Conservation (phyloP, 257 asterid genomes). For the Euphrasia confusa region DNA sequence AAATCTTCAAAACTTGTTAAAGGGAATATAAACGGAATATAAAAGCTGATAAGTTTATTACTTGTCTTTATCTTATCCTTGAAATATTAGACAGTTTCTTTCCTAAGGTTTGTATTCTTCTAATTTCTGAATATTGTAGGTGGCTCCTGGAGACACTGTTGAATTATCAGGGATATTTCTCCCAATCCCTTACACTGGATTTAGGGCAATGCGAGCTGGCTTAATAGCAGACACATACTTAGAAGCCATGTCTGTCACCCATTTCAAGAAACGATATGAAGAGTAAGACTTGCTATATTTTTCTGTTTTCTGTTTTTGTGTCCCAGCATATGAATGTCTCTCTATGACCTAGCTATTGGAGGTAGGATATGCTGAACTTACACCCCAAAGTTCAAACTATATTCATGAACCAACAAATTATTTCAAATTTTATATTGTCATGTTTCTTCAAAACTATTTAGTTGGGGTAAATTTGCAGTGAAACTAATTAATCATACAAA, state of each 20-base stretch:
- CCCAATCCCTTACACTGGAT: conserved; percentile 94
- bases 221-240: conserved; percentile 94
- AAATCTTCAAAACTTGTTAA: neutral
- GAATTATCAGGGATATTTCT: conserved; percentile 95
- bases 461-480: conserved; percentile 1
- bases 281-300: conserved; percentile 50
- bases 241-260: conserved; percentile 90
- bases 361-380: conserved; percentile 1
- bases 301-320: neutral
- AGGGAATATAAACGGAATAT: neutral
- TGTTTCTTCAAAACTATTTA: neutral
- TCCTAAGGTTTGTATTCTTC: conserved; percentile 11
- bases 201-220: conserved; percentile 99
- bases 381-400: neutral
- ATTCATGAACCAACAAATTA: neutral
- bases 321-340: conserved; percentile 2
- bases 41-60: neutral
- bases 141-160: conserved; percentile 88
- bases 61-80: conserved; percentile 7
- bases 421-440: neutral
- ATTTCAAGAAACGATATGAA: conserved; percentile 94
- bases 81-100: conserved; percentile 7
- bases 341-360: neutral
- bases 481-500: conserved; percentile 12
- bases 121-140: conserved; percentile 46